Evolutionary conservation across 768 basidiomycete genomes (phyloP), one percentile per base, ranked within the genome.

Genomic region (Termitomyces sp.): DNA sequence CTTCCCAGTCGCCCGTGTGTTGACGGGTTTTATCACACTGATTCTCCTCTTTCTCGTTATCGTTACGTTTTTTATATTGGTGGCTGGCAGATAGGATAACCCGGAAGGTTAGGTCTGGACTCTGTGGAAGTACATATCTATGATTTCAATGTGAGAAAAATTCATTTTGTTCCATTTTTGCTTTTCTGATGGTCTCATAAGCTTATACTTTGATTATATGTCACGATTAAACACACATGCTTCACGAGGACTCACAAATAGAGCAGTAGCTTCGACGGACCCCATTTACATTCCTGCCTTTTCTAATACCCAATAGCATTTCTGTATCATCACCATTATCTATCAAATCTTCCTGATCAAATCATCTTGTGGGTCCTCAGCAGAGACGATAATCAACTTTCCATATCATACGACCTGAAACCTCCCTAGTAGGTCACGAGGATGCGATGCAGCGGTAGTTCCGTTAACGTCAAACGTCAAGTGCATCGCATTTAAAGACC

Each of bases 1-100:
- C 35, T 67, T 67, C 45, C 66, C 66, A 5, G 66, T 57, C 19
- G 61, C 66, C 11, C 60, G 66, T 6, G 50, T 53, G 2, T 42
- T 57, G 31, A 60, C 59, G 12, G 55, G 48, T 8, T 57, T 62
- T 26, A 65, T 67, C 44, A 56, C 61, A 3, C 19, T 60, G 17
- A 35, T 60, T 12, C 53, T 67, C 5, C n/a, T 59, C 21, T 37
- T 60, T 23, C 54, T 67, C n/a, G 50, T 63, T 35, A 53, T 60
- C 8, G 11, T 63, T 1, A 65, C 62, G 5, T 67, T 67, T 40
- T 55, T 62, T 19, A 55, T 67, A 17, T 41, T 67, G 45, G 15
- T 62, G 19, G 60, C 55, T 35, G 64, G 64, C 15, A 65, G 60
- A 42, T 46, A 60, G 55, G 61, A 61, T 28, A 44, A 21, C 45